Evolutionary conservation across 371 early-diverging fungal genomes (phyloP).

Genomic region (Mortierella sp.): DNA sequence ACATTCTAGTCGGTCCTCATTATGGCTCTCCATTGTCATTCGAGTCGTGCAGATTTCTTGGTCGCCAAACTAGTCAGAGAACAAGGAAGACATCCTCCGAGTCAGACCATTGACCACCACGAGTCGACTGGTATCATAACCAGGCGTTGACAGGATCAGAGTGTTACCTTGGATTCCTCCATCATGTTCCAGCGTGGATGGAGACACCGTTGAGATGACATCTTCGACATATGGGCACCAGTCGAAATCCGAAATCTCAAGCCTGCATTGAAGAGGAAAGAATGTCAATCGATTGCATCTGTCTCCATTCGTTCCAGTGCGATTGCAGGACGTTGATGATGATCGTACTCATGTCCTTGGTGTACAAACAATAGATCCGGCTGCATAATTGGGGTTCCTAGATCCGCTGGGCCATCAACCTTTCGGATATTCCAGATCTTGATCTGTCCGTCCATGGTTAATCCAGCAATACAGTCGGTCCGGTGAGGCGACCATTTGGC

Average conservation of each 20-base stretch:
- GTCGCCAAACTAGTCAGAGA: conserved; percentile 36
- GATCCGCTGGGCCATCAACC: conserved; percentile 12
- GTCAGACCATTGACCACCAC: conserved; percentile 2
- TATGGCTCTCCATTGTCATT: conserved; percentile 36
- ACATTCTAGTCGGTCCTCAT: too few relatives aligned
- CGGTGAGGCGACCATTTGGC: conserved; percentile 42
- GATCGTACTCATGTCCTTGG: conserved; percentile 26
- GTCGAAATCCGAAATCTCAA: conserved; percentile 23
- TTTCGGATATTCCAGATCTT: conserved; percentile 39
- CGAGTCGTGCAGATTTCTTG: conserved; percentile 28
- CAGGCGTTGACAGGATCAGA: too few relatives aligned
- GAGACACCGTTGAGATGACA: conserved; percentile 29
- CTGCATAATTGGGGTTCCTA: background rate
- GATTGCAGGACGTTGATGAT: too few relatives aligned
- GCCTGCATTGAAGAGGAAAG: background rate
- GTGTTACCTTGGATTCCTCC: conserved; percentile 41
- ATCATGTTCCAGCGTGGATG: background rate
- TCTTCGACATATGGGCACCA: conserved; percentile 48
- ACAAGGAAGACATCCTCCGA: background rate
- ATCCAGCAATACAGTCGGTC: conserved; percentile 17
- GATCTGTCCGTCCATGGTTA: conserved; percentile 15
- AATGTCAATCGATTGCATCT: background rate
- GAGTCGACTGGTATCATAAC: too few relatives aligned
- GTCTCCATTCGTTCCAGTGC: too few relatives aligned
- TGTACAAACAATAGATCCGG: conserved; percentile 28